These are phyloP conservation scores for Beauveria pseudobassiana DNA, from an alignment of 2,329 filamentous ascomycete genomes.

Conservation along the genomic window DNA sequence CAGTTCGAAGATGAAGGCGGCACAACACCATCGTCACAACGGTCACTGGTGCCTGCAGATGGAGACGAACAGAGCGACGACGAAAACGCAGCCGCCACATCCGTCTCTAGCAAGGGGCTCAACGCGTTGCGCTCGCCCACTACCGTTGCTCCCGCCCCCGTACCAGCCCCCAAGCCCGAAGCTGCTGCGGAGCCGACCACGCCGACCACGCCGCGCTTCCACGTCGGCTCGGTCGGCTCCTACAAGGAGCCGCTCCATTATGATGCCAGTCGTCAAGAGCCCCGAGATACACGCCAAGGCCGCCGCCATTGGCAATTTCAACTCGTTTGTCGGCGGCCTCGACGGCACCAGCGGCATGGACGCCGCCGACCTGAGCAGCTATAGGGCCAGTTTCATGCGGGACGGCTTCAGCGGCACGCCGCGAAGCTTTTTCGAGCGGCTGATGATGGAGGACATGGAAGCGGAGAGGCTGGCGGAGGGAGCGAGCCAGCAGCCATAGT, in stretches of 20 bases:
- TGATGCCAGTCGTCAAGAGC: slow-evolving; percentile 44
- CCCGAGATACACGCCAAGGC: slow-evolving; percentile 42
- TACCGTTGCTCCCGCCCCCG: slow-evolving; percentile 38
- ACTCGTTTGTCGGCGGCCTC: slow-evolving; percentile 45
- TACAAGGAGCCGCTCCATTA: slow-evolving; percentile 46
- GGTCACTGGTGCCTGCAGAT: background rate
- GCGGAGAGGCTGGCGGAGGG: slow-evolving; percentile 16
- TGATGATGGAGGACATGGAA: slow-evolving; percentile 41
- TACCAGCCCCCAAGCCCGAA: slow-evolving; percentile 28
- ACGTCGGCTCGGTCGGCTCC: slow-evolving; percentile 41
- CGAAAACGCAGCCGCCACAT: slow-evolving; percentile 19
- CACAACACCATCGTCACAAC: slow-evolving; percentile 22
- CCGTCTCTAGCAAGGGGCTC: slow-evolving; percentile 2
- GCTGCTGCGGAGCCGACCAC: slow-evolving; percentile 22
- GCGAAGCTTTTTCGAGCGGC: slow-evolving; percentile 40
- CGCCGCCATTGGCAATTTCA: slow-evolving; percentile 39
- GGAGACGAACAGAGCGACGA: slow-evolving; percentile 26
- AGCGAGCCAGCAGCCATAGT: background rate
- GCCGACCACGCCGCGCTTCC: slow-evolving; percentile 27
- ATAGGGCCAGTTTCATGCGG: slow-evolving; percentile 32
- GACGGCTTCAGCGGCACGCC: slow-evolving; percentile 36
- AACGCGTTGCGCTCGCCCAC: slow-evolving; percentile 18
- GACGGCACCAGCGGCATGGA: slow-evolving; percentile 44
- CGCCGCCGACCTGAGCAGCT: slow-evolving; percentile 36
- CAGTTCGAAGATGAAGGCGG: slow-evolving; percentile 34